Conservation (phyloP, 2,329 filamentous ascomycete genomes). For the Macrophomina tecta region DNA sequence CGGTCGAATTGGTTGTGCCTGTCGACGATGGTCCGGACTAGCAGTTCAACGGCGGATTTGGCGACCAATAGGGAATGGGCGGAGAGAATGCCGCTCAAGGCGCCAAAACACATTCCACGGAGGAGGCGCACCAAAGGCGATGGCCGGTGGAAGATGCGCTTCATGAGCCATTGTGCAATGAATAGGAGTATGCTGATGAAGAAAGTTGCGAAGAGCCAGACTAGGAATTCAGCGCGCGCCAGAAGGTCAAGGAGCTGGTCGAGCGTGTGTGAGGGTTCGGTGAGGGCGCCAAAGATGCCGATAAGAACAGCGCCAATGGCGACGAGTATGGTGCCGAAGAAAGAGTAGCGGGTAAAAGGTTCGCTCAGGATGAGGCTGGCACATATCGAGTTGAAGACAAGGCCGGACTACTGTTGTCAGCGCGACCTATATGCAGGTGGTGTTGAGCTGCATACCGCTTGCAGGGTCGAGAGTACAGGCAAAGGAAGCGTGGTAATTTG, state of each 20-base stretch:
- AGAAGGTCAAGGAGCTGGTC: slow-evolving; percentile 80
- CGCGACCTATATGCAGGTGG: background rate
- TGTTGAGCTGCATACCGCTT: slow-evolving; percentile 63
- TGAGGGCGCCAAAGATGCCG: slow-evolving; percentile 90
- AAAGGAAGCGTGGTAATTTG: slow-evolving; percentile 96
- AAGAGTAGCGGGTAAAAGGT: slow-evolving; percentile 92
- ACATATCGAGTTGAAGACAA: slow-evolving; percentile 99
- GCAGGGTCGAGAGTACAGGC: slow-evolving; percentile 91
- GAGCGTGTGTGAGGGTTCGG: slow-evolving; percentile 88
- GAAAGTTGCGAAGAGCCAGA: slow-evolving; percentile 86
- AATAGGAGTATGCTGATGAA: slow-evolving; percentile 74
- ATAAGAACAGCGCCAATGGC: slow-evolving; percentile 89
- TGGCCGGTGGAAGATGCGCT: slow-evolving; percentile 46
- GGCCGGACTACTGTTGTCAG: slow-evolving; percentile 65
- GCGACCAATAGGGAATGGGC: slow-evolving; percentile 92
- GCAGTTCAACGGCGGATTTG: slow-evolving; percentile 93
- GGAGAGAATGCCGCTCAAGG: slow-evolving; percentile 87
- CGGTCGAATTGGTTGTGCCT: slow-evolving; percentile 90
- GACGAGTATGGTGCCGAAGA: slow-evolving; percentile 86
- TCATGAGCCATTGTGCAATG: slow-evolving; percentile 49
- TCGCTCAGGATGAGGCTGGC: slow-evolving; percentile 91
- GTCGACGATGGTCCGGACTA: slow-evolving; percentile 85
- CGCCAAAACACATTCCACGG: slow-evolving; percentile 85
- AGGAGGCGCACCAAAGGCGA: slow-evolving; percentile 74
- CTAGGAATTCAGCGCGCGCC: slow-evolving; percentile 74